Conservation (phyloP, 2,329 filamentous ascomycete species). For the Sporothrix brasiliensis region DNA sequence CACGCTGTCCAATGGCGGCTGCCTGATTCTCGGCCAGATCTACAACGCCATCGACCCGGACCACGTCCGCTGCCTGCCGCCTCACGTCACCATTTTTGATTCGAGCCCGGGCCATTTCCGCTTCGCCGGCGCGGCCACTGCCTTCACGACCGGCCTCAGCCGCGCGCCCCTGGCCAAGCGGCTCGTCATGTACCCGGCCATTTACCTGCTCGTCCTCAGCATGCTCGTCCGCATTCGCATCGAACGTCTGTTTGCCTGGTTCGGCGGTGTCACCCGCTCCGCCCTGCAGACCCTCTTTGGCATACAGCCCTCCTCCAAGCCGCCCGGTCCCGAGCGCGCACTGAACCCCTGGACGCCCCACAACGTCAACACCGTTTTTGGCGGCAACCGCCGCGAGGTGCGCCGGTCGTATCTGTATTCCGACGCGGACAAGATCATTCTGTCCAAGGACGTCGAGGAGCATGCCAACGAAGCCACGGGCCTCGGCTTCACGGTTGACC, state of each 20-base stretch:
- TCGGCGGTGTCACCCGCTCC: background rate
- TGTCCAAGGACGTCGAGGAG: slow-evolving; percentile 51
- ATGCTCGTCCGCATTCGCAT: slow-evolving; percentile 41
- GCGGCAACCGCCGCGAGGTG: slow-evolving; percentile 45
- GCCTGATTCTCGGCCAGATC: slow-evolving; percentile 47
- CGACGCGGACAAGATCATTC: slow-evolving; percentile 52
- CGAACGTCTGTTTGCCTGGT: background rate
- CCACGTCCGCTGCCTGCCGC: slow-evolving; percentile 42
- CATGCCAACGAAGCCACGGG: slow-evolving; percentile 50
- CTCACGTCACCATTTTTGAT: slow-evolving; percentile 52
- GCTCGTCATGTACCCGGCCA: slow-evolving; percentile 37
- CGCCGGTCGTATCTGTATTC: slow-evolving; percentile 58
- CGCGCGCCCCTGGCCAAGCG: slow-evolving; percentile 34
- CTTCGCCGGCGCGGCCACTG: slow-evolving; percentile 38
- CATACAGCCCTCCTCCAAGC: slow-evolving; percentile 15
- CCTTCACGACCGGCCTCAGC: slow-evolving; percentile 26
- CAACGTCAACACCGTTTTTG: slow-evolving; percentile 43
- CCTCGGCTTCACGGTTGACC: slow-evolving; percentile 49
- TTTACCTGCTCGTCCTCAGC: slow-evolving; percentile 41
- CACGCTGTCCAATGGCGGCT: slow-evolving; percentile 58
- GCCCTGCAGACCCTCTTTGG: background rate
- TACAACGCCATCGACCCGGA: slow-evolving; percentile 39
- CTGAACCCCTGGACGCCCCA: slow-evolving; percentile 40
- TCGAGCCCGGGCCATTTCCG: slow-evolving; percentile 53
- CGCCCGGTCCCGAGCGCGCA: slow-evolving; percentile 21